A percentile compares a stretch with the other conserved stretches of the same genome.
Conservation (phyloP, 1,284 basidiomycete species). For the Butyriboletus appendiculatus region DNA sequence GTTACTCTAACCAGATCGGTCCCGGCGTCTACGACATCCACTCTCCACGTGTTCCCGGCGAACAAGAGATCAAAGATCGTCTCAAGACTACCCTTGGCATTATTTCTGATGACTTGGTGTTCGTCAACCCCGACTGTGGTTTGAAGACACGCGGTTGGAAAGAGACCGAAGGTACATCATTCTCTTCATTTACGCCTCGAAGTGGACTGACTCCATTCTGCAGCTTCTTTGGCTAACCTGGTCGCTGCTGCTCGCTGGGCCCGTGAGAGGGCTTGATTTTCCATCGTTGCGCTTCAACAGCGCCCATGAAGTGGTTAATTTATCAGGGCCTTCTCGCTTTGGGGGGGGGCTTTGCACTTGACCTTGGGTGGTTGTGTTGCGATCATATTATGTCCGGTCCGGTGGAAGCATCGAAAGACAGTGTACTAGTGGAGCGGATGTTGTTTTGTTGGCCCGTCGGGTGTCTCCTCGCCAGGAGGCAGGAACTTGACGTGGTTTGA, state of each 20-base stretch:
- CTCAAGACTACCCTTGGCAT: constrained; percentile 83
- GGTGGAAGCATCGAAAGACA: constrained; percentile 20
- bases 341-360: constrained; percentile 28
- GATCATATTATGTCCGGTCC: constrained; percentile 30
- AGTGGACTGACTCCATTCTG: constrained; percentile 6
- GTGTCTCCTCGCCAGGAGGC: constrained; percentile 42
- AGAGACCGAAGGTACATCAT: constrained; percentile 75
- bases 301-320: constrained; percentile 55
- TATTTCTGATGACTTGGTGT: constrained; percentile 79
- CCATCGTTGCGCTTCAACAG: constrained; percentile 86
- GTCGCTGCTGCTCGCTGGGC: constrained; percentile 92
- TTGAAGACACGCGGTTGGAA: constrained; percentile 96
- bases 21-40: constrained; percentile 99
- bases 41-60: constrained; percentile 95
- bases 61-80: constrained; percentile 95
- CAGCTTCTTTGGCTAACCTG: constrained; percentile 81
- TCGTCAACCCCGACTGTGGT: constrained; percentile 94
- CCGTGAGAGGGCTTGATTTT: constrained; percentile 71
- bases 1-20: constrained; percentile 98
- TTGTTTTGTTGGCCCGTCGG: constrained; percentile 36
- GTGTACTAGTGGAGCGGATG: constrained; percentile 8
- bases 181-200: constrained; percentile 1
- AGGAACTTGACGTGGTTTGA: constrained; percentile 42
- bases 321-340: constrained; percentile 35
- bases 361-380: constrained; percentile 52